Base-by-base conservation (phyloP, 176 grass and related monocot genomes). In the Oropetium thomaeum region DNA sequence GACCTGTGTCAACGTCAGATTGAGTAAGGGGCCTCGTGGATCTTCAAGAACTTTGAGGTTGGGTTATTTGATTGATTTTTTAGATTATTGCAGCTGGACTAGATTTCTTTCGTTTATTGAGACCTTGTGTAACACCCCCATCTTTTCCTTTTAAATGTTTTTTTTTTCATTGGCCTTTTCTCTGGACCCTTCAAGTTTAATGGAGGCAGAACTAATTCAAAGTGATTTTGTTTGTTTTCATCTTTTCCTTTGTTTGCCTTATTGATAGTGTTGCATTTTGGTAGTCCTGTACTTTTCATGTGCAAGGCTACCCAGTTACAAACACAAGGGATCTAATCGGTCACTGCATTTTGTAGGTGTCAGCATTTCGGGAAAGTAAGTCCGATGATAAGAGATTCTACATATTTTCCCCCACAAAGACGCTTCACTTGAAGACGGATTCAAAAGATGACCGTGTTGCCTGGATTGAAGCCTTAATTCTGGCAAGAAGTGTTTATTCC, bases 371-470 rank as follows among this genome's bases (percentile, higher is more conserved):
- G 60, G 91, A 86, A 65, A 96, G 92, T 15, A 92, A 92, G 62
- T 96, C 83, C 0, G 89, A 96, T 41, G 82, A 91, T 66, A 88
- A 81, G 76, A 86, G 89, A 55, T 92, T 96, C 72, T 96, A 96
- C 81, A 87, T 96, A 82, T 96, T 96, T 82, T 92, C 92, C 66
- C 83, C 86, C 34, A 94, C 81, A 60, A 89, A 93, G 72, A 92
- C 86, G 1, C 81, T 89, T 79, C 84, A 98, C 58, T 33, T 93
- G 70, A 88, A 76, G 79, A 92, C 85, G 1, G 80, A 87, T 79
- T 89, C 83, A 0, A 88, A 87, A 66, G 77, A 87, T 76, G 85
- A 92, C 63, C 89, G 92, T 20, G 83, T 87, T 43, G 52, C 83
- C 62, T 94, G 86, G 86, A 90, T 92, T 53, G 84, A 92, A 45